phyloP scores from a whole-genome alignment of 257 asterid genomes.

The Vinca minor region DNA sequence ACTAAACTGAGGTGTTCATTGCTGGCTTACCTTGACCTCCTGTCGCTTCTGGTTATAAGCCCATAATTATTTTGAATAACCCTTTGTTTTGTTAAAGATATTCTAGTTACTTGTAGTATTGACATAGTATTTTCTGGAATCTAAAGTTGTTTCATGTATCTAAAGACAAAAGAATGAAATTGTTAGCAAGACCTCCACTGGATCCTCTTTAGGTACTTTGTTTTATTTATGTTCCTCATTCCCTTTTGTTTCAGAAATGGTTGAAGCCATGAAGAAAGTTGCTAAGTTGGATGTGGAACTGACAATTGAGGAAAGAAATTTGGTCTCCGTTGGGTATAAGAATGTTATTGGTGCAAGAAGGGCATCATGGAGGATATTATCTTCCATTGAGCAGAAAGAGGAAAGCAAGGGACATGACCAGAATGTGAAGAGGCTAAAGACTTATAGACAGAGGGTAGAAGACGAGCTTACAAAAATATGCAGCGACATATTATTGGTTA shows the following conservation, averaged over 20 bases:
- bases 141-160: too few relatives aligned
- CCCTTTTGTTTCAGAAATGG: conserved; percentile 50
- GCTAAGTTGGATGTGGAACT: conserved; percentile 65
- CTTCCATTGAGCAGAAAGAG: conserved; percentile 68
- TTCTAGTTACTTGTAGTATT: too few relatives aligned
- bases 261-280: conserved; percentile 63
- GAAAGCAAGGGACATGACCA: conserved; percentile 67
- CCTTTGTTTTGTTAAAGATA: too few relatives aligned
- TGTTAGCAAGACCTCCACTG: too few relatives aligned
- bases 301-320: conserved; percentile 66
- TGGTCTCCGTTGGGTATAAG: conserved; percentile 73
- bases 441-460: conserved; percentile 55
- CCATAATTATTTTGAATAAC: too few relatives aligned
- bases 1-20: too few relatives aligned
- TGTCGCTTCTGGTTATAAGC: too few relatives aligned
- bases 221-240: background rate
- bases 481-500: conserved; percentile 56
- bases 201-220: too few relatives aligned
- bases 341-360: conserved; percentile 73
- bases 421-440: conserved; percentile 59
- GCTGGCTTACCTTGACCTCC: too few relatives aligned
- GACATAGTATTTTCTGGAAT: too few relatives aligned
- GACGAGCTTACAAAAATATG: conserved; percentile 73
- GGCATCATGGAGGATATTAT: conserved; percentile 73
- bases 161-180: too few relatives aligned